Evolutionary conservation across 495 filamentous ascomycete species (phyloP).

Genomic region (Aspergillus indologenus): DNA sequence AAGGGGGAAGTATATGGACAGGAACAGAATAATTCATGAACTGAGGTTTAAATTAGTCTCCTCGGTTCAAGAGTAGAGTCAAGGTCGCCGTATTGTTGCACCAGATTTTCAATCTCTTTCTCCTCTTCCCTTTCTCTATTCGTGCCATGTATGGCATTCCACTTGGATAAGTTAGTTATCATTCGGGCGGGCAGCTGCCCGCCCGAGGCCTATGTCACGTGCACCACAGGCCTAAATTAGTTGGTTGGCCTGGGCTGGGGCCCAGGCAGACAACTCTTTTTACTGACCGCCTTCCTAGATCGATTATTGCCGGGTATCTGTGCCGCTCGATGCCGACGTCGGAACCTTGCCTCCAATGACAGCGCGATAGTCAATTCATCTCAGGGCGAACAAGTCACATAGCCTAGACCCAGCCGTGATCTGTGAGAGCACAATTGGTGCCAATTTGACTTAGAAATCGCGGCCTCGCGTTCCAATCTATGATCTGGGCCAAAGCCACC

Average conservation of each 20-base stretch:
- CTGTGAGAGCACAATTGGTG: too few relatives aligned
- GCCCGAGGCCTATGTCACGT: slow-evolving; percentile 12
- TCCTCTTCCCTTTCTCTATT: too few relatives aligned
- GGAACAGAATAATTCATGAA: too few relatives aligned
- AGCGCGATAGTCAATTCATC: not conserved
- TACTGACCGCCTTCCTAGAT: slow-evolving; percentile 13
- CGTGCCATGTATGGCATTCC: not conserved
- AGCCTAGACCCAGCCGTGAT: not conserved
- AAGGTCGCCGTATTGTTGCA: too few relatives aligned
- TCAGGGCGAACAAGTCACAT: not conserved
- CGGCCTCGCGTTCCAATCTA: slow-evolving; percentile 1
- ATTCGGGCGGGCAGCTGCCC: slow-evolving; percentile 5
- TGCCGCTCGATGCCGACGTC: slow-evolving; percentile 16
- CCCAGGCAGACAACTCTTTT: not conserved
- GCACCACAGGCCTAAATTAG: slow-evolving; percentile 1
- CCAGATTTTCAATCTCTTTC: too few relatives aligned
- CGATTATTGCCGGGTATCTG: slow-evolving; percentile 13
- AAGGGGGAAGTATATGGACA: not conserved
- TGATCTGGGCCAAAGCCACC: not conserved
- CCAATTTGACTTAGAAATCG: not conserved
- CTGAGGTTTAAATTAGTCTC: too few relatives aligned
- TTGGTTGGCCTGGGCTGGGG: not conserved
- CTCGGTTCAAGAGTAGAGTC: too few relatives aligned
- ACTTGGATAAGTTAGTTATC: not conserved
- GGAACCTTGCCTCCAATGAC: slow-evolving; percentile 3